phyloP scores from a whole-genome alignment of 345 rosid genomes.

The Citrus maxima region DNA sequence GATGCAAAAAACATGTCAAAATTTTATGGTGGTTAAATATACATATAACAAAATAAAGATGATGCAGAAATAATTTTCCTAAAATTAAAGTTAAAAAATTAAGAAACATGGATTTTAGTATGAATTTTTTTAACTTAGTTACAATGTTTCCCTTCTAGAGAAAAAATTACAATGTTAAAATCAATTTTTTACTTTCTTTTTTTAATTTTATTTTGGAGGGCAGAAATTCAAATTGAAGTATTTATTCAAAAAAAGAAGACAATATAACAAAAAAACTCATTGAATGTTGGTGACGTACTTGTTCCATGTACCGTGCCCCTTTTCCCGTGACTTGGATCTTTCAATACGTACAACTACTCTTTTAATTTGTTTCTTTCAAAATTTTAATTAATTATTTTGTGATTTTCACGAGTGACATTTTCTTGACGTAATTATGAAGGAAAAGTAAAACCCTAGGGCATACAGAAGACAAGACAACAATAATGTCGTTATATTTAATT shows the following conservation, averaged over 20 bases:
- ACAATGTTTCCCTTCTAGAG: no score
- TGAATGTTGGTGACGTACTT: constrained; percentile 17
- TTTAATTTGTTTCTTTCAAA: background rate
- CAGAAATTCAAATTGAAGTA: background rate
- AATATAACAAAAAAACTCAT: background rate
- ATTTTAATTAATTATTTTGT: background rate
- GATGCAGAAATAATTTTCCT: no score
- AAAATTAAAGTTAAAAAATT: no score
- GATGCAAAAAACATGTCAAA: no score
- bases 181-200: no score
- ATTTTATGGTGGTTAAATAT: no score
- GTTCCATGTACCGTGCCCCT: constrained; percentile 13
- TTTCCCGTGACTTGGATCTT: constrained; percentile 38
- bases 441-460: background rate
- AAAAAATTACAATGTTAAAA: no score
- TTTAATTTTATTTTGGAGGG: no score
- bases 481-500: background rate
- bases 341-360: constrained; percentile 6
- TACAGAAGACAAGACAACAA: background rate
- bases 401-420: constrained; percentile 2
- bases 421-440: constrained; percentile 24
- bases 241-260: background rate
- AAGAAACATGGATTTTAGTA: no score
- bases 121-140: no score
- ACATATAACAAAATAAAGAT: no score